Evolutionary conservation across 495 filamentous ascomycete species (phyloP).

Genomic region (Neurospora terricola): DNA sequence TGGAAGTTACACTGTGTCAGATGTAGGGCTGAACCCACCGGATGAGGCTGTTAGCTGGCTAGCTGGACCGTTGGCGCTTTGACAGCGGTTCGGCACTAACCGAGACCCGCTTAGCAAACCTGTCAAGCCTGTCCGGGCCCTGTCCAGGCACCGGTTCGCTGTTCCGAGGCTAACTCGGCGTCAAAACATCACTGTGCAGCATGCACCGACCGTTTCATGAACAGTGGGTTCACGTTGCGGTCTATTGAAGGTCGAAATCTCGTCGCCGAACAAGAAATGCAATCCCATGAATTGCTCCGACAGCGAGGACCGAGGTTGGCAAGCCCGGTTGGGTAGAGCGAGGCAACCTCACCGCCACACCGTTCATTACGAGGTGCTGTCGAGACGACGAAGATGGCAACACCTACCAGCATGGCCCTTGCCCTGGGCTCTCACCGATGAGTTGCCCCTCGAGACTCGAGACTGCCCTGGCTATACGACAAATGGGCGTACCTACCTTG

Average conservation of each 20-base stretch:
- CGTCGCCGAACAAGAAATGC: background rate
- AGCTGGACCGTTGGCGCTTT: background rate
- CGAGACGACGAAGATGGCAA: background rate
- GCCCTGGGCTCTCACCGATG: background rate
- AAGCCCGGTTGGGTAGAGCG: background rate
- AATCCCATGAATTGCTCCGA: background rate
- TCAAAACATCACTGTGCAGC: background rate
- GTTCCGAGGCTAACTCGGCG: background rate
- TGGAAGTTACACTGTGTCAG: background rate
- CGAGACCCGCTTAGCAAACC: background rate
- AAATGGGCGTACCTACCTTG: background rate
- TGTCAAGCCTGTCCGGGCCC: background rate
- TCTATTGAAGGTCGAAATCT: background rate
- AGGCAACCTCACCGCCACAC: background rate
- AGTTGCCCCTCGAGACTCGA: background rate
- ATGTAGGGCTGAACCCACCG: background rate
- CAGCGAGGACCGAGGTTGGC: background rate
- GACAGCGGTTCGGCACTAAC: background rate
- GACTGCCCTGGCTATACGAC: background rate
- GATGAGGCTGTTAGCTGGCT: background rate
- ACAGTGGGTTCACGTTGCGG: background rate
- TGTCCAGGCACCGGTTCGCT: background rate
- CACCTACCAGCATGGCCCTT: background rate
- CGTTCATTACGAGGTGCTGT: background rate
- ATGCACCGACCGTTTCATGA: background rate